Evolutionary conservation across 257 asterid genomes (phyloP).

Genomic region (Euphrasia confusa): DNA sequence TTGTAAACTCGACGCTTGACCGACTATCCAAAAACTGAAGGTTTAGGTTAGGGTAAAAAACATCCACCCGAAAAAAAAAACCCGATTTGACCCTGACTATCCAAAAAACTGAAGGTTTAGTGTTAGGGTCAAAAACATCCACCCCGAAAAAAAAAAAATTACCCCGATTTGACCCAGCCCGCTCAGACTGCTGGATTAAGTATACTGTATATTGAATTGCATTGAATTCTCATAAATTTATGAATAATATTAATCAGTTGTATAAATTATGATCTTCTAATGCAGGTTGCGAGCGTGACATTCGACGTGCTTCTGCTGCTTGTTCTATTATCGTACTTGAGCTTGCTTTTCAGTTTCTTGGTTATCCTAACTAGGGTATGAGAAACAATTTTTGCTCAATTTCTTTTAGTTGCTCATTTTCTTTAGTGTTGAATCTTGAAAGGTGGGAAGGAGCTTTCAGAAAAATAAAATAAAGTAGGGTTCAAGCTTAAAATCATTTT

Average conservation of each 20-base stretch:
- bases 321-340: slow-evolving; percentile 68
- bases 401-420: slow-evolving; percentile 7
- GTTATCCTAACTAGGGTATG: slow-evolving; percentile 73
- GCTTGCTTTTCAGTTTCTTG: slow-evolving; percentile 63
- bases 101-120: too few species aligned
- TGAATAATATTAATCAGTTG: slow-evolving; percentile 10
- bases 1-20: too few species aligned
- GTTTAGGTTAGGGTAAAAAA: too few species aligned
- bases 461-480: too few species aligned
- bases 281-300: slow-evolving; percentile 84
- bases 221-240: not conserved
- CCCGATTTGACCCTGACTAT: too few species aligned
- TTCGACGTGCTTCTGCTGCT: slow-evolving; percentile 73
- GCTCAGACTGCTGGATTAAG: not conserved
- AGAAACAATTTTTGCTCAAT: slow-evolving; percentile 24
- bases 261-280: not conserved
- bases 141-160: too few species aligned
- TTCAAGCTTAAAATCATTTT: not conserved
- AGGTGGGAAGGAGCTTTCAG: not conserved
- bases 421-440: too few species aligned
- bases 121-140: too few species aligned
- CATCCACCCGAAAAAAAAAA: too few species aligned
- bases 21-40: too few species aligned
- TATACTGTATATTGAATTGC: too few species aligned
- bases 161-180: too few species aligned